Base-by-base conservation (phyloP, 2,329 filamentous ascomycete species). In the Neofusicoccum laricinum region DNA sequence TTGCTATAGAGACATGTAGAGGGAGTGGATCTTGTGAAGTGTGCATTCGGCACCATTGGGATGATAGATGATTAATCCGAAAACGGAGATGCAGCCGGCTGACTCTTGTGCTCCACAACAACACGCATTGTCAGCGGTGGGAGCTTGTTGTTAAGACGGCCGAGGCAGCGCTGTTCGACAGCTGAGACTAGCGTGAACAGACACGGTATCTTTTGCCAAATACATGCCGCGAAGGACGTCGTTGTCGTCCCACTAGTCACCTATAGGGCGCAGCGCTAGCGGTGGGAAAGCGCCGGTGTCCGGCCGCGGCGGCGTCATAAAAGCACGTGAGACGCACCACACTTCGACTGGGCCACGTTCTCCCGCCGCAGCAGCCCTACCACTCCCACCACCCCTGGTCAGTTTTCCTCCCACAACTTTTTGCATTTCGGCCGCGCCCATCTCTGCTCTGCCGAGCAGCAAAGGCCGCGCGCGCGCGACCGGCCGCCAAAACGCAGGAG, bases 261-360 rank as follows among this genome's bases (percentile, higher is more conserved):
- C 6, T 5, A 38, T 46, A 59, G 41, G 55, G 41, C 55, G 55
- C 25, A 5, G 30, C 10, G 3, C 55, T 21, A 43, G 15, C 17
- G 7, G 6, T 8, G 8, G 34, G n/a, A n/a, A n/a, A 21, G n/a
- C 30, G 41, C 55, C 55, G 55, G 41, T 25, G 55, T 46, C 15
- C 19, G 10, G 40, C 55, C 55, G 55, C 21, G 8, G 11, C 53
- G 15, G 25, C 41, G 17, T 43, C 10, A 10, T 46, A 46, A 59
- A 55, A 46, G 41, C 55, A 59, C 55, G 55, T 59, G 55, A 59
- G 43, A 25, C 25, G 30, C 55, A 36, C 55, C 55, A 36, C 8
- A 59, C 40, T 46, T 43, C 41, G 25, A 59, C 40, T 59, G 41
- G 40, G 14, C 55, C 55, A 34, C 41, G 25, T 36, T 46, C 41